Conservation (phyloP, 305 asterid species). For the Lippia alba region DNA sequence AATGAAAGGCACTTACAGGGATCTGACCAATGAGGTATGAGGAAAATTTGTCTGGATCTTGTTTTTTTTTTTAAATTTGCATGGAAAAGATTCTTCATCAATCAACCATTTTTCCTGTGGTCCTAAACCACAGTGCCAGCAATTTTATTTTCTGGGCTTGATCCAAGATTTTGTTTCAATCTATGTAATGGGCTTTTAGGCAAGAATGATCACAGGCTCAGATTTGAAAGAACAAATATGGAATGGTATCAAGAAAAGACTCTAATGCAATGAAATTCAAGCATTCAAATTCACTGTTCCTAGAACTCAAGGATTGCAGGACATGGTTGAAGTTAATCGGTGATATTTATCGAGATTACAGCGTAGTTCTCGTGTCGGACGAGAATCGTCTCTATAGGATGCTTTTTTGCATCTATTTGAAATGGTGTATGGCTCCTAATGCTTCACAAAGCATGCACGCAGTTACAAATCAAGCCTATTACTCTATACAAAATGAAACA, state of each 20-base stretch:
- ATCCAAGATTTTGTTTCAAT: too few species aligned
- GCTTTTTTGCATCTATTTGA: slow-evolving; percentile 14
- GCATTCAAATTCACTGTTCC: background rate
- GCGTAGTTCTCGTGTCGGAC: background rate
- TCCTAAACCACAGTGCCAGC: background rate
- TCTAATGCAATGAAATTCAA: background rate
- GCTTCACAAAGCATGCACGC: background rate
- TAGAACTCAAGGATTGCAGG: background rate
- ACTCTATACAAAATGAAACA: background rate
- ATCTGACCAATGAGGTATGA: slow-evolving; percentile 23
- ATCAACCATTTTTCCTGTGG: slow-evolving; percentile 2
- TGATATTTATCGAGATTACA: slow-evolving; percentile 5
- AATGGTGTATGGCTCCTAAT: slow-evolving; percentile 9
- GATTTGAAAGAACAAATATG: background rate
- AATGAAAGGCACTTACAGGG: background rate
- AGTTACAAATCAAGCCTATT: slow-evolving; percentile 20
- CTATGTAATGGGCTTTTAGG: background rate
- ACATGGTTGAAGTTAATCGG: too few species aligned
- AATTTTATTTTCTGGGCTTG: too few species aligned
- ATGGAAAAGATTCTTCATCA: slow-evolving; percentile 26
- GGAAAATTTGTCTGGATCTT: slow-evolving; percentile 10
- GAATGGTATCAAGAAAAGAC: background rate
- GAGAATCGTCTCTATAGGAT: background rate
- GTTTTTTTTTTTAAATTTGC: background rate
- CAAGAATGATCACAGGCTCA: background rate